These are phyloP conservation scores for Erythrobasidium hasegawianum DNA, from an alignment of 1,284 basidiomycete genomes.

Conservation along the genomic window DNA sequence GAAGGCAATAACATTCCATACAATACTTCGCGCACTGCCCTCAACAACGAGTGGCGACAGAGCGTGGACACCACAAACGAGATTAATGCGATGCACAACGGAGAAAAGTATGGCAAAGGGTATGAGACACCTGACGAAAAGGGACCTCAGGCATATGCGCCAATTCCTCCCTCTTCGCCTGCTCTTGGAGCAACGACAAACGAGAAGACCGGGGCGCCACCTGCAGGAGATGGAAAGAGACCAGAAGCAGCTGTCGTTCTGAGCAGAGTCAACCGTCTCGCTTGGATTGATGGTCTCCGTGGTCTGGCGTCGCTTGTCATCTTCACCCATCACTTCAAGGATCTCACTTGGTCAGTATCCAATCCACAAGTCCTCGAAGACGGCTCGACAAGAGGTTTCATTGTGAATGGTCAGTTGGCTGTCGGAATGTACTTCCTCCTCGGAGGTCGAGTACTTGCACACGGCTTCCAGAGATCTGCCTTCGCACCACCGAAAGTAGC, in stretches of 20 bases:
- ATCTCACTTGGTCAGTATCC: constrained; percentile 48
- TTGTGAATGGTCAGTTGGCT: constrained; percentile 48
- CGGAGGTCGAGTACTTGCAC: constrained; percentile 50
- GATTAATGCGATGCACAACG: constrained; percentile 38
- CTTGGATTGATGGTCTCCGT: constrained; percentile 51
- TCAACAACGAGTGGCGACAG: constrained; percentile 48
- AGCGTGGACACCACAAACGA: constrained; percentile 44
- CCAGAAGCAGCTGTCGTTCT: constrained; percentile 45
- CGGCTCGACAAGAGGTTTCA: constrained; percentile 47
- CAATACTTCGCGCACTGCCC: constrained; percentile 47
- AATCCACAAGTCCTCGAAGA: constrained; percentile 48
- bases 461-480: constrained; percentile 49
- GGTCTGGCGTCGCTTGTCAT: constrained; percentile 51
- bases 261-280: constrained; percentile 47
- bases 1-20: constrained; percentile 41
- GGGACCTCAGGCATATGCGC: constrained; percentile 35
- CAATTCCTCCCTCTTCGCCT: constrained; percentile 44
- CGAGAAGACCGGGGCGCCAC: constrained; percentile 35
- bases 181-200: constrained; percentile 40
- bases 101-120: constrained; percentile 42
- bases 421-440: constrained; percentile 50
- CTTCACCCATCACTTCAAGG: constrained; percentile 51
- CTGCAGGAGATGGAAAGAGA: constrained; percentile 30
- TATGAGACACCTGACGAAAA: constrained; percentile 37
- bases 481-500: constrained; percentile 46